These are phyloP conservation scores for Candida gorgasii DNA, from an alignment of 805 yeast genomes.

Conservation along the genomic window DNA sequence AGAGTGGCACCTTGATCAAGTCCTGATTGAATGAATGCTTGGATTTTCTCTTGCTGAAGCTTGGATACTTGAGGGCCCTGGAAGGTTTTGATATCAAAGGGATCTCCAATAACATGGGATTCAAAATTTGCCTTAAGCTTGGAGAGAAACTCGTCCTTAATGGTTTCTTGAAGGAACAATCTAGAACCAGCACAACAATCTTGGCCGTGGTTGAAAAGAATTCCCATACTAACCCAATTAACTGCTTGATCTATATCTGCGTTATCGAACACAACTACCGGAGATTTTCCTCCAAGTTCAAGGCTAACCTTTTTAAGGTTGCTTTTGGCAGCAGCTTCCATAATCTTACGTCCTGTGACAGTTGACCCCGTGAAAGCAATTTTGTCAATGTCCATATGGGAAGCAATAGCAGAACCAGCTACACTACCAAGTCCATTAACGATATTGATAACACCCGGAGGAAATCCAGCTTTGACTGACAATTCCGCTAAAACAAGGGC, in stretches of 20 bases:
- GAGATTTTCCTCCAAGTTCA: constrained; percentile 56
- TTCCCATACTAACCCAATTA: constrained; percentile 50
- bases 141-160: constrained; percentile 30
- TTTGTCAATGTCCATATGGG: constrained; percentile 30
- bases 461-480: constrained; percentile 40
- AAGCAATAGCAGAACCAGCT: constrained; percentile 19
- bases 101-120: constrained; percentile 15
- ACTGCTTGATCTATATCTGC: constrained; percentile 44
- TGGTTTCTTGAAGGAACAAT: constrained; percentile 32
- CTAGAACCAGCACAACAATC: constrained; percentile 49
- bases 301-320: constrained; percentile 41
- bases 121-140: constrained; percentile 21
- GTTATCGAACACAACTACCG: constrained; percentile 40
- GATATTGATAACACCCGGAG: constrained; percentile 41
- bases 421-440: constrained; percentile 29
- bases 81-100: constrained; percentile 40
- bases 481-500: constrained; percentile 33
- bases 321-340: constrained; percentile 39
- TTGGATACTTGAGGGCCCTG: constrained; percentile 49
- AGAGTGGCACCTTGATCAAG: constrained; percentile 51
- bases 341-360: constrained; percentile 35
- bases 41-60: constrained; percentile 60
- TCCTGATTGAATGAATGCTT: constrained; percentile 65
- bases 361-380: constrained; percentile 50
- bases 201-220: constrained; percentile 63